phyloP scores from a whole-genome alignment of 306 rosid species.

The Cucurbita maxima region DNA sequence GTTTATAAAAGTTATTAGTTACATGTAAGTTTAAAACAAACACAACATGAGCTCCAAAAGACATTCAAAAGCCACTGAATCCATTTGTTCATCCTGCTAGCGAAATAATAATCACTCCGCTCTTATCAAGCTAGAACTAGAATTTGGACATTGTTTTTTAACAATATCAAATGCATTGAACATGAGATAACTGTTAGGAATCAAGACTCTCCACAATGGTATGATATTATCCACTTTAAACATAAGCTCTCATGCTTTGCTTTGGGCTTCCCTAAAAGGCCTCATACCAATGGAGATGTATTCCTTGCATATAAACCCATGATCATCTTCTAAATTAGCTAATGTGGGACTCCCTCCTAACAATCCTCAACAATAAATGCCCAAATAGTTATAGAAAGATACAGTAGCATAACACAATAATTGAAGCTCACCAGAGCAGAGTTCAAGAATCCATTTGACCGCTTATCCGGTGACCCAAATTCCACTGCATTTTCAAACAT shows the following conservation, averaged over 20 bases:
- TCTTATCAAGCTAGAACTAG: neutral
- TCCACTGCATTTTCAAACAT: slow-evolving; percentile 93
- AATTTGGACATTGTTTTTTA: neutral
- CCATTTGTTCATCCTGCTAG: neutral
- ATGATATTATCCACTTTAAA: too few relatives aligned
- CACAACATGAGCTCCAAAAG: neutral
- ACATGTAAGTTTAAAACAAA: neutral
- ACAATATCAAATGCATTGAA: neutral
- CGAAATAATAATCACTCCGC: neutral
- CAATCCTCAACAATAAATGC: too few relatives aligned
- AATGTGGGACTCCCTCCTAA: too few relatives aligned
- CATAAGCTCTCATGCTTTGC: too few relatives aligned
- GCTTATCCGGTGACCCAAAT: slow-evolving; percentile 87
- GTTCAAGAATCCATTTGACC: slow-evolving; percentile 79
- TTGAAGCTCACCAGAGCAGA: slow-evolving; percentile 55
- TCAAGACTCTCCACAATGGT: too few relatives aligned
- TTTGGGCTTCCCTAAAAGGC: too few relatives aligned
- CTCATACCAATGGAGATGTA: too few relatives aligned
- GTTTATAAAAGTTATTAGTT: neutral
- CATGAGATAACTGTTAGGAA: neutral
- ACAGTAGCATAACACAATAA: neutral
- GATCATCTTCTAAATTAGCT: too few relatives aligned
- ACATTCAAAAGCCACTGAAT: neutral
- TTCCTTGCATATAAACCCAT: too few relatives aligned
- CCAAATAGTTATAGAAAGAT: neutral